Evolutionary conservation across 2,329 filamentous ascomycete species (phyloP), one percentile per base, ranked within the genome.

Genomic region (Tolypocladium inflatum): DNA sequence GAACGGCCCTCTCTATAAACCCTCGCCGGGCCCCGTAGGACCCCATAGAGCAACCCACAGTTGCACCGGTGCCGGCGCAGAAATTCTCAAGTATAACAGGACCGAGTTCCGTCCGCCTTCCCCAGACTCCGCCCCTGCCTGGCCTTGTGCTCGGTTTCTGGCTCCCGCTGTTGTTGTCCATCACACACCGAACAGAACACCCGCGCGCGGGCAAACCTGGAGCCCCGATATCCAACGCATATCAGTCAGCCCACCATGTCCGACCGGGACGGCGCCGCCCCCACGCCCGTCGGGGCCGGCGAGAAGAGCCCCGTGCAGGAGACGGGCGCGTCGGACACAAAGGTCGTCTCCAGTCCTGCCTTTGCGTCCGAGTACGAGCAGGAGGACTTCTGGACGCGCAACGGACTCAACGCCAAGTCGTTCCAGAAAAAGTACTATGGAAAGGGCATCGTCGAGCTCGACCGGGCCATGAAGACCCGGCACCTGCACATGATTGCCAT

Each of bases 401-500:
- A 68, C 51, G 72, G 72, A 53, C 64, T 74, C 33, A 73, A 68
- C 55, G 54, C 66, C n/a, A 64, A 66, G 37, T 73, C 71, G 21
- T 74, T 74, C 64, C 66, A 70, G 63, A 66, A 62, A 58, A 68
- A 68, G 56, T 55, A 68, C 60, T 71, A 69, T 63, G 68, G 68
- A 53, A 30, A 57, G 10, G 67, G 67, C 38, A 58, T 67, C 33
- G 66, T 68, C 51, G 69, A 77, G 64, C 69, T 79, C 53, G 74
- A 78, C 62, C 72, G 73, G 55, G 69, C 72, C 64, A 80, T 85
- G 74, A 80, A 81, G 73, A 73, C 75, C 55, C 79, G 82, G 62
- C 82, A 85, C 70, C 70, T 85, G 63, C 79, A 85, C 71, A 84
- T 84, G 81, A 84, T 84, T 70, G 80, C 81, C 65, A 83, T 84